Evolutionary conservation across 2,329 filamentous ascomycete species (phyloP).

Genomic region (Phyllachora maydis): DNA sequence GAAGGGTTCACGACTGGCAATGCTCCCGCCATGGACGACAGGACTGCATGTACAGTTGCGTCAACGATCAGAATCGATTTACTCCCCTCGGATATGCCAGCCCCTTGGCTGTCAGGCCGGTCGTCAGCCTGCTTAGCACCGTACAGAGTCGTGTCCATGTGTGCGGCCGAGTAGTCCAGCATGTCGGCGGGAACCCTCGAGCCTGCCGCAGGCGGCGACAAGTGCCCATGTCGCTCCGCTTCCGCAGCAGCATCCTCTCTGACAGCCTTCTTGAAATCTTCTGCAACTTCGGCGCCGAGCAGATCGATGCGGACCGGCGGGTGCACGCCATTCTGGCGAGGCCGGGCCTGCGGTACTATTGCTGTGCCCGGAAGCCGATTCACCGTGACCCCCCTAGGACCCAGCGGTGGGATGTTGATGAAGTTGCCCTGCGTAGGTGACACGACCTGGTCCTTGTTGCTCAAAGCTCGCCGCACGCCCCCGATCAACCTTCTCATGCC

Average conservation of each 20-base stretch:
- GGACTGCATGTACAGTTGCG: constrained; percentile 28
- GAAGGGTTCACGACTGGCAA: constrained; percentile 21
- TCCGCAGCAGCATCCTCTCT: constrained; percentile 37
- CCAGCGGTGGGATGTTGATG: constrained; percentile 25
- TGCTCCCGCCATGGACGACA: constrained; percentile 29
- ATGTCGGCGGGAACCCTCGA: constrained; percentile 10
- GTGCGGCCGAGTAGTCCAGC: constrained; percentile 19
- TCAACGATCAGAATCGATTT: constrained; percentile 83
- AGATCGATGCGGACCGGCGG: constrained; percentile 55
- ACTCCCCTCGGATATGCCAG: constrained; percentile 55
- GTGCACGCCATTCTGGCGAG: constrained; percentile 19
- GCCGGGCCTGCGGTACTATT: constrained; percentile 32
- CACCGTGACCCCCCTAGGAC: constrained; percentile 28
- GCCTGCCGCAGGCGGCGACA: constrained; percentile 7
- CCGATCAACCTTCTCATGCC: constrained; percentile 76
- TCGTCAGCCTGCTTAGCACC: constrained; percentile 11
- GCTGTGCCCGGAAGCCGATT: constrained; percentile 39
- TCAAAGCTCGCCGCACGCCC: constrained; percentile 65
- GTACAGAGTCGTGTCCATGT: constrained; percentile 19
- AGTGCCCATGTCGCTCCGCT: constrained; percentile 9
- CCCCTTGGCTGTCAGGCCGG: constrained; percentile 28
- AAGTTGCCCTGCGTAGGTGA: constrained; percentile 24
- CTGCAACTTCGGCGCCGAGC: constrained; percentile 56
- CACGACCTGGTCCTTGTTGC: constrained; percentile 29
- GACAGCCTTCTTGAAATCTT: constrained; percentile 61